Percentiles rank a stretch among this genome's conserved stretches.
phyloP scores from a whole-genome alignment of 768 basidiomycete genomes.

The Strobilomyces confusus region DNA sequence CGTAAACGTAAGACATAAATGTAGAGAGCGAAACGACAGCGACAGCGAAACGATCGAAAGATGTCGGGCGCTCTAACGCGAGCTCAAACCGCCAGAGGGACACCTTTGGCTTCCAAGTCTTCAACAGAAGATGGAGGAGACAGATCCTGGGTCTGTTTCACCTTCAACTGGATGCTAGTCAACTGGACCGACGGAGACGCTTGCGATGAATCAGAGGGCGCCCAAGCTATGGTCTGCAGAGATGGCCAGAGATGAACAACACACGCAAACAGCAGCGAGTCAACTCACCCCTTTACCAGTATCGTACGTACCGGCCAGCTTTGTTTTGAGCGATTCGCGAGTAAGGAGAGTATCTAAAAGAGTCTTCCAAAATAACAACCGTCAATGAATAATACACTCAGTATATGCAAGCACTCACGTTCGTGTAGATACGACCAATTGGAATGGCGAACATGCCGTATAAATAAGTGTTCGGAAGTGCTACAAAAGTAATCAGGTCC shows the following conservation, averaged over 20 bases:
- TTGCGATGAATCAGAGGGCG: background rate
- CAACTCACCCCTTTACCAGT: background rate
- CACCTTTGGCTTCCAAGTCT: background rate
- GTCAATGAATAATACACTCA: too few relatives aligned
- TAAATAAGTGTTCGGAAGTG: background rate
- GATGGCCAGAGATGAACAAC: background rate
- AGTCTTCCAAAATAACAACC: background rate
- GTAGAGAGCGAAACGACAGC: background rate
- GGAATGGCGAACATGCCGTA: background rate
- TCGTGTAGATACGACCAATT: background rate
- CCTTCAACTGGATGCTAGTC: background rate
- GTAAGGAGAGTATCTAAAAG: background rate
- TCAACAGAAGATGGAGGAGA: background rate
- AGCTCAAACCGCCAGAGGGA: background rate
- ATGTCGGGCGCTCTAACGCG: too few relatives aligned
- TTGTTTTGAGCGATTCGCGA: background rate
- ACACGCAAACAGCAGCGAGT: background rate
- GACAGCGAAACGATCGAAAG: background rate
- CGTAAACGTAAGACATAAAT: too few relatives aligned
- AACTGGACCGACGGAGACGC: background rate
- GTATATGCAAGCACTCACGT: background rate
- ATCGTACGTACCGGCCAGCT: background rate
- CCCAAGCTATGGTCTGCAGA: slow-evolving; percentile 5
- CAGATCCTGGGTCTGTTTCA: background rate
- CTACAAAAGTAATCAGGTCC: background rate